Base-by-base conservation (phyloP, 345 rosid species). In the Murraya koenigii region DNA sequence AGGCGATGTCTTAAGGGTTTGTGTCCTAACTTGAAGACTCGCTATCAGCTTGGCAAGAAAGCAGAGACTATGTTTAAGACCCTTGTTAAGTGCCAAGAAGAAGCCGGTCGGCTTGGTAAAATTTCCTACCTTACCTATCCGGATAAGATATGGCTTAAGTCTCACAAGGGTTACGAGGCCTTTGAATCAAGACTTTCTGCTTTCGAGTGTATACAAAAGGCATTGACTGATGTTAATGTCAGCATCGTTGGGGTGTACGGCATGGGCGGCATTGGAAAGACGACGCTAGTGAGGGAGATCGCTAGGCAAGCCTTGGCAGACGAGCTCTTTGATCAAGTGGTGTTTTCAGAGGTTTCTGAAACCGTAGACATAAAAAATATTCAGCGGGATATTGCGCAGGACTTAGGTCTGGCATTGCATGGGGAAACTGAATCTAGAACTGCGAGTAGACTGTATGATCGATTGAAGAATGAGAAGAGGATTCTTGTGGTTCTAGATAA, bases 1-100 rank as follows among this genome's bases (percentile, higher is more conserved):
- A 67, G 68, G 22, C 61, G 44, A 67, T 75, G 83, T 36, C 75
- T 62, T 33, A 33, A 62, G 72, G 76, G 78, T 13, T 66, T 47
- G 77, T 75, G 62, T 52, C 77, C 73, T 2, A 26, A 77, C 66
- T 14, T 71, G 64, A 77, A 47, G 75, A 22, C 32, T 30, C 32
- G 32, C 32, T 2, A 30, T 30, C 32, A 30, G 32, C 32, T 30
- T 30, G 2, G 32, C 32, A 30, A 30, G 32, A 30, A 30, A 30
- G 32, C 32, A 30, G 32, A 30, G 32, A 2, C 32, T 1, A 15
- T 49, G 54, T 19, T 32, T 4, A 2, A 14, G 47, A 6, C n/a
- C 39, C 4, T 74, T 25, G 52, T 4, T 6, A 7, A 8, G 26
- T 78, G 65, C 47, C 44, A 25, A 25, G 54, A 56, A 52, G 47